These are phyloP conservation scores for Cudoniella acicularis DNA, from an alignment of 495 filamentous ascomycete species.

Conservation along the genomic window DNA sequence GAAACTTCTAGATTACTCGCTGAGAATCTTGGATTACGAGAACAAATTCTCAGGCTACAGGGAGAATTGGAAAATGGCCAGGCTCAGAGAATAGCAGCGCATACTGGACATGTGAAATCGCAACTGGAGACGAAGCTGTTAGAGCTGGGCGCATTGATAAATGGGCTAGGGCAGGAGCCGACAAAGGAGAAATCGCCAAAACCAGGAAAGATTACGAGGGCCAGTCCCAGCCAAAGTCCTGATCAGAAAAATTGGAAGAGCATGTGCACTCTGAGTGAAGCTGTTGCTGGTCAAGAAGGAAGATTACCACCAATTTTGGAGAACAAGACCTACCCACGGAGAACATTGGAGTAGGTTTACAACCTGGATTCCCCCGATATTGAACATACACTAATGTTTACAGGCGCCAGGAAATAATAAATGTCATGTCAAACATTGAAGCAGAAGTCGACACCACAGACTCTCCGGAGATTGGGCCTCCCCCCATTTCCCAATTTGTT, in stretches of 20 bases:
- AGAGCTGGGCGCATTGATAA: conserved; percentile 63
- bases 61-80: conserved; percentile 54
- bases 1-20: conserved; percentile 78
- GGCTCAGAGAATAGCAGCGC: conserved; percentile 49
- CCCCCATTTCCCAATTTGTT: conserved; percentile 60
- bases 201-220: conserved; percentile 24
- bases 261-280: conserved; percentile 36
- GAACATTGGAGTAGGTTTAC: conserved; percentile 65
- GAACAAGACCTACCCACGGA: conserved; percentile 70
- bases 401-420: conserved; percentile 42
- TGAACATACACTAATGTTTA: conserved; percentile 23
- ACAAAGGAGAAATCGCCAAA: conserved; percentile 24
- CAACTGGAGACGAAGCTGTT: conserved; percentile 66
- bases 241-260: conserved; percentile 48
- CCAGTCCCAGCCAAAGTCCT: conserved; percentile 35
- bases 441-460: conserved; percentile 43
- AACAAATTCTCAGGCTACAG: conserved; percentile 71
- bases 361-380: not conserved
- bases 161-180: conserved; percentile 43
- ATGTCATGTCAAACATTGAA: conserved; percentile 21
- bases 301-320: conserved; percentile 79
- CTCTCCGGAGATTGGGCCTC: conserved; percentile 65
- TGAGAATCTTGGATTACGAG: conserved; percentile 82
- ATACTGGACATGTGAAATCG: conserved; percentile 62
- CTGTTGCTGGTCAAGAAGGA: conserved; percentile 54